These are phyloP conservation scores for Coemansia sp. DNA, from an alignment of 192 early-diverging fungal species.

Conservation along the genomic window DNA sequence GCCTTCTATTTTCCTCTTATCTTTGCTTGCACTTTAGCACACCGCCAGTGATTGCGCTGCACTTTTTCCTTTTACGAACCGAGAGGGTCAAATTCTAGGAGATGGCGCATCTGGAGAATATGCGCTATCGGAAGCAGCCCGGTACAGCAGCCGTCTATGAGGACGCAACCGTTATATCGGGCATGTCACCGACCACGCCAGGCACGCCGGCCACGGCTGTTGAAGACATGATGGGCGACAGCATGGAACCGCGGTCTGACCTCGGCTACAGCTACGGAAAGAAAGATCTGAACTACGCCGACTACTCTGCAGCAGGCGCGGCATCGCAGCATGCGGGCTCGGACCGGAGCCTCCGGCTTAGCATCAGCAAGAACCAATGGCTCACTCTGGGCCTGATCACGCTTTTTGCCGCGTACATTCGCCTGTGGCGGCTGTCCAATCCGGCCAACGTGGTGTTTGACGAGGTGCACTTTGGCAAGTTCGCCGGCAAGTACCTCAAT, in stretches of 20 bases:
- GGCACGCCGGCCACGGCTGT: slow-evolving; percentile 26
- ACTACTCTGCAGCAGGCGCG: slow-evolving; percentile 6
- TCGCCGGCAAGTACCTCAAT: slow-evolving; percentile 84
- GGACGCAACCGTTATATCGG: slow-evolving; percentile 50
- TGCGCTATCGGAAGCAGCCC: slow-evolving; percentile 57
- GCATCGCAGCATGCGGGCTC: slow-evolving; percentile 12
- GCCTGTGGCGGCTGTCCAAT: slow-evolving; percentile 49
- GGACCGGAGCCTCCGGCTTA: slow-evolving; percentile 28
- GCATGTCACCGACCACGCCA: slow-evolving; percentile 35
- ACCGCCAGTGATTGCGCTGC: neutral
- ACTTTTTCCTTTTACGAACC: neutral
- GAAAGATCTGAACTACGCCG: slow-evolving; percentile 48
- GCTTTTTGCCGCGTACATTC: slow-evolving; percentile 49
- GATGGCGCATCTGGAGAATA: slow-evolving; percentile 56
- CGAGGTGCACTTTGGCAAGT: slow-evolving; percentile 99
- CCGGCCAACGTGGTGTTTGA: slow-evolving; percentile 70
- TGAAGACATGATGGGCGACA: slow-evolving; percentile 15
- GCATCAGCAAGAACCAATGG: slow-evolving; percentile 48
- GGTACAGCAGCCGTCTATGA: slow-evolving; percentile 46
- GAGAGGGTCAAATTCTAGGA: neutral
- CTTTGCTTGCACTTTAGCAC: neutral
- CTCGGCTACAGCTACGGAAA: slow-evolving; percentile 51
- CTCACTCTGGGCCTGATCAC: slow-evolving; percentile 46
- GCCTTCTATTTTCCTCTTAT: slow-evolving; percentile 4
- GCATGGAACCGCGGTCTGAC: slow-evolving; percentile 18